Evolutionary conservation across 208 protist genomes (phyloP), one percentile per base, ranked within the genome.

Genomic region (Leptomonas seymouri): DNA sequence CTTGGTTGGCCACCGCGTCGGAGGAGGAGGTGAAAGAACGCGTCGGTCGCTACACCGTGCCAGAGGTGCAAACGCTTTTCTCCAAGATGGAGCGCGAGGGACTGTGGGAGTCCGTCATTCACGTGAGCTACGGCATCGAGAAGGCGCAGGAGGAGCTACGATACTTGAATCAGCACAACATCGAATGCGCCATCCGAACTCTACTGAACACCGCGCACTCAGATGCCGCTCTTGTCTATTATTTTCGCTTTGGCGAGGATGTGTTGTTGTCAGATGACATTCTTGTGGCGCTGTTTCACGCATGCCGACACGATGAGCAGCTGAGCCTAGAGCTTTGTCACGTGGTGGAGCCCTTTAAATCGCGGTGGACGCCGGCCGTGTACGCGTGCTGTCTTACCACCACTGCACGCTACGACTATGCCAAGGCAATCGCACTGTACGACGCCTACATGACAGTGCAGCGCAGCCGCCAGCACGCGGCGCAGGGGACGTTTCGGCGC

Each of bases 301-400:
- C 71, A 1, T 85, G 80, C 49, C 78, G 86, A 2, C 61, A 85
- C 45, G 69, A 79, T 39, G 61, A 77, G 54, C 61, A 77, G 51
- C 67, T 72, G 0, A 88, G 76, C 44, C 54, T 87, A n/a, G 71
- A 79, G 27, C 76, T 94, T 12, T 90, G 84, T 41, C 55, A 82
- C 14, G 61, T 34, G 0, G 45, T 94, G 14, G 65, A 77, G 27
- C 75, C 78, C 0, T 92, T 92, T 69, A 55, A 82, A 56, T 42
- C 75, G 21, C 68, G 80, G 28, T 94, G 86, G 89, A 86, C 78
- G 14, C 66, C 80, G 4, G 69, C 78, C 0, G 78, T 87, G 30
- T 94, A 89, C 74, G 86, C 86, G 15, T 94, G 86, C 58, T 91
- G 86, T 45, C 77, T 94, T 46, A 92, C 89, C 21, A 80, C 83